Evolutionary conservation across 495 filamentous ascomycete species (phyloP).

Genomic region (Copromyces sp.): DNA sequence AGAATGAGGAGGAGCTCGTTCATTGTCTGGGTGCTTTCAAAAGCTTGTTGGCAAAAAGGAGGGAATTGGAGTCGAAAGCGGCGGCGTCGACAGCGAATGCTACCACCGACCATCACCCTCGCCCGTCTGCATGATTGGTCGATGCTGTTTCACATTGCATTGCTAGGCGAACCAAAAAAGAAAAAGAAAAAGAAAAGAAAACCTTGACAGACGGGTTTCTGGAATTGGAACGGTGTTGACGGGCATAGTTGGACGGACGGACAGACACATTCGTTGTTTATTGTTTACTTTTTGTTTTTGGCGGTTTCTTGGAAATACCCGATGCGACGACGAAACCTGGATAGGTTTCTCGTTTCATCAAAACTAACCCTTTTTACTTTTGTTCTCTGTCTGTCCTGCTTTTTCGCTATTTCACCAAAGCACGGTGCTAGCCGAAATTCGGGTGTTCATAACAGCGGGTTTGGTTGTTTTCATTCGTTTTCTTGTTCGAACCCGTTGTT

Average conservation of each 20-base stretch:
- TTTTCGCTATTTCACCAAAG: not conserved
- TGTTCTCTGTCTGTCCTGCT: not conserved
- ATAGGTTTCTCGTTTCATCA: not conserved
- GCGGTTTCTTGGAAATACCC: not conserved
- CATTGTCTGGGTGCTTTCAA: slow-evolving; percentile 85
- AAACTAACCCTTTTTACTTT: not conserved
- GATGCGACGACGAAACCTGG: not conserved
- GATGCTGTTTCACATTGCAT: not conserved
- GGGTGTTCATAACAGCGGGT: not conserved
- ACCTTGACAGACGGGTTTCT: not conserved
- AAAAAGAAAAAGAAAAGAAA: not conserved
- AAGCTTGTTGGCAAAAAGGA: slow-evolving; percentile 69
- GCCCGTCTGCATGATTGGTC: not conserved
- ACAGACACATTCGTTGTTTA: not conserved
- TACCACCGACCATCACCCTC: not conserved
- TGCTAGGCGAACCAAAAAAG: not conserved
- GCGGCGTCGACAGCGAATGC: slow-evolving; percentile 13
- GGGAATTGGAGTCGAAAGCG: slow-evolving; percentile 37
- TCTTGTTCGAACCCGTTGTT: not conserved
- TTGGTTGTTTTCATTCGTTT: not conserved
- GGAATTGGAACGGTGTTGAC: not conserved
- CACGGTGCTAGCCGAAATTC: not conserved
- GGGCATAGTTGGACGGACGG: not conserved
- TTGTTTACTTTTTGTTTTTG: not conserved
- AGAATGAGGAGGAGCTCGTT: slow-evolving; percentile 71